Base-by-base conservation (phyloP, 805 yeast species). In the Kuraishia hungarica region DNA sequence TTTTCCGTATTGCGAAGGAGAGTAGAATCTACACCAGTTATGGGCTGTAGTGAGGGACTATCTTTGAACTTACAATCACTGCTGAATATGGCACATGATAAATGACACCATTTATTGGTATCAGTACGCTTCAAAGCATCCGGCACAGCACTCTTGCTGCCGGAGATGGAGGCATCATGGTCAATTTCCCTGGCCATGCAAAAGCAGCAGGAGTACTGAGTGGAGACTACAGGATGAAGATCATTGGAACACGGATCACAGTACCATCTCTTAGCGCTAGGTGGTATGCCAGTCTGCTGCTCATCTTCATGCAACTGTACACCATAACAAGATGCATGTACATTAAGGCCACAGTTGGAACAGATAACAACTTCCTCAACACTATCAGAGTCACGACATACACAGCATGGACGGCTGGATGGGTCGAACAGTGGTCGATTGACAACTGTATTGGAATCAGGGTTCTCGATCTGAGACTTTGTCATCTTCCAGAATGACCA, bases 201-300 rank as follows among this genome's bases (percentile, higher is more conserved):
- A n/a, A 90, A 64, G 17, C 74, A 69, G 66, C 97, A 90, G 1
- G 77, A 68, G 63, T 87, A 85, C 21, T 77, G 71, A 0, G 84
- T 78, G 2, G 83, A 75, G 43, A 75, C 72, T 2, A 77, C 59
- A 0, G 94, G 93, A 57, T 81, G 79, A 53, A 82, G 65, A 52
- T 83, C 86, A 63, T 89, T 89, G 3, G 83, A 74, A 64, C 97
- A 91, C 1, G 83, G 75, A 61, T 89, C 96, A 70, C 97, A 91
- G 24, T 76, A 70, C 97, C 97, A 90, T 55, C 77, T 78, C 29
- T 26, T 26, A 10, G 29, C 10, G 10, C 8, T 6, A 6, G 29
- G 29, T 6, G 10, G 29, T 26, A 10, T 10, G 5, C 29, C 29
- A 26, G 8, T n/a, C n/a, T n/a, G 10, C 10, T 26, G 8, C 29